A percentile compares a stretch with the other conserved stretches of the same genome.
phyloP scores from a whole-genome alignment of 2,329 filamentous ascomycete species.

The Trichophaea hybrida region DNA sequence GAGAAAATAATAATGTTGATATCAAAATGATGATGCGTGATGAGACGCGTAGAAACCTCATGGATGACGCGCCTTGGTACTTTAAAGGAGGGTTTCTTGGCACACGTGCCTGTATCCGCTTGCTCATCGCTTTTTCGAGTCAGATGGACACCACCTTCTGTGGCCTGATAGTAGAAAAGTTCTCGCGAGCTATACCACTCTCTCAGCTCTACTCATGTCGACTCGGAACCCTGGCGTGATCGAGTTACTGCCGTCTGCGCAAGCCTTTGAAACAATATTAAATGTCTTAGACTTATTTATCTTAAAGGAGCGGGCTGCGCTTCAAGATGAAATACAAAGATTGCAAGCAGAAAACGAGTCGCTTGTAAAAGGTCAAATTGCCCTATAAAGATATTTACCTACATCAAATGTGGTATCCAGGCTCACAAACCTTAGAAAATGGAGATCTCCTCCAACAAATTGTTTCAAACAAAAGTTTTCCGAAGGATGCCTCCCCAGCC shows the following conservation, averaged over 20 bases:
- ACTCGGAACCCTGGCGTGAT: background rate
- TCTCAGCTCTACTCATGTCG: background rate
- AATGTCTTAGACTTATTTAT: background rate
- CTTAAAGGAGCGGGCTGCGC: background rate
- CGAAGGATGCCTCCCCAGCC: background rate
- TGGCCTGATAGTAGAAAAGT: background rate
- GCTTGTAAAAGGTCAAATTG: slow-evolving; percentile 1
- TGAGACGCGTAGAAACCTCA: background rate
- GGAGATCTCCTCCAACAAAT: background rate
- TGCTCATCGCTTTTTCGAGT: background rate
- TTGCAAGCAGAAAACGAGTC: slow-evolving; percentile 2
- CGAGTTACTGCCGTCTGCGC: background rate
- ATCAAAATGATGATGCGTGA: too few relatives aligned
- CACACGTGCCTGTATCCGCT: background rate
- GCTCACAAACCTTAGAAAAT: background rate
- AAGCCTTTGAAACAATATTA: background rate
- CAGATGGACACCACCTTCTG: background rate
- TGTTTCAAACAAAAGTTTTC: background rate
- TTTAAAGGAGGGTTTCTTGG: background rate
- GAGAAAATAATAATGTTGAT: too few relatives aligned
- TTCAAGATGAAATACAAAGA: background rate
- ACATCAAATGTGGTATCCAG: background rate
- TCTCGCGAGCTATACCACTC: background rate
- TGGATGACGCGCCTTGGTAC: background rate
- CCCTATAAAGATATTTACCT: background rate